Conservation (phyloP, 306 rosid species). For the Cyclanthera cordifolia region DNA sequence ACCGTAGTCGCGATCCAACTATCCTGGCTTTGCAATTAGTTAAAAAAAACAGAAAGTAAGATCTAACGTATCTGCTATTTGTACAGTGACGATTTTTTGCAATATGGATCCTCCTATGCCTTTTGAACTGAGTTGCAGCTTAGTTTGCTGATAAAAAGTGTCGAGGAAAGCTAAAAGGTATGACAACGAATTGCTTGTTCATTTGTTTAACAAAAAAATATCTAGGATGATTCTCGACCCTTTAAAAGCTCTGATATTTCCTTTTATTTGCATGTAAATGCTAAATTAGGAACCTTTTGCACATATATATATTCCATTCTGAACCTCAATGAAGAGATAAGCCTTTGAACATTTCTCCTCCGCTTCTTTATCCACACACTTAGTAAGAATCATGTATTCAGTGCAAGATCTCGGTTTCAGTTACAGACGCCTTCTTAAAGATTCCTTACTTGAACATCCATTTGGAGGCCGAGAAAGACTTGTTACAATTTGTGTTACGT, state of each 20-base stretch:
- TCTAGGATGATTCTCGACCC: not conserved
- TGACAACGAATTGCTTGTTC: not conserved
- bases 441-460: slow-evolving; percentile 1
- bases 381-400: not conserved
- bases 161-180: not conserved
- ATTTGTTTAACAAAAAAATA: not conserved
- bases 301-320: not conserved
- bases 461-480: slow-evolving; percentile 8
- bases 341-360: not conserved
- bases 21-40: not conserved
- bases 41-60: not conserved
- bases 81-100: not conserved
- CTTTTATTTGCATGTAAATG: not conserved
- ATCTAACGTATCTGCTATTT: not conserved
- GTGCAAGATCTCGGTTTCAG: not conserved
- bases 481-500: not conserved
- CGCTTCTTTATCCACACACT: not conserved
- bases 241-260: not conserved
- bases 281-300: not conserved
- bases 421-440: slow-evolving; percentile 7
- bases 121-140: not conserved
- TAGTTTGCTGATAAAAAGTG: slow-evolving; percentile 7
- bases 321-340: not conserved
- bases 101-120: not conserved
- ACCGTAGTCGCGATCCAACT: slow-evolving; percentile 1